Percentiles rank a stretch among this genome's conserved stretches.
Conservation (phyloP, 495 filamentous ascomycete species). For the Penicillium waksmanii region DNA sequence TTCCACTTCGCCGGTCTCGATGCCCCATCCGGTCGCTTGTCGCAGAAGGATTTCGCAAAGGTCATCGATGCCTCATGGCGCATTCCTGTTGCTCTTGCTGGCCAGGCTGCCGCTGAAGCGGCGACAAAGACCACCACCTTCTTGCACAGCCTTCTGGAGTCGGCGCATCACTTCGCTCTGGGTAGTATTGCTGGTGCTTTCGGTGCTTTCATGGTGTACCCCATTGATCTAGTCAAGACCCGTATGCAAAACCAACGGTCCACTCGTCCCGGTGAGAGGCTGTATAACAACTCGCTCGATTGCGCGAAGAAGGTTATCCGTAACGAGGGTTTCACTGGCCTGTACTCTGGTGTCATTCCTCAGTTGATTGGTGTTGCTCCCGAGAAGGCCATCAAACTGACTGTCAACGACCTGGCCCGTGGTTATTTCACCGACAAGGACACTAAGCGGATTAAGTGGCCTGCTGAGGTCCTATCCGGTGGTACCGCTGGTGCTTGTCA, state of each 20-base stretch:
- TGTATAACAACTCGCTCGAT: slow-evolving; percentile 97
- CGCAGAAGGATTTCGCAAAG: slow-evolving; percentile 84
- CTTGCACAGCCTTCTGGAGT: slow-evolving; percentile 69
- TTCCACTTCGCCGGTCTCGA: slow-evolving; percentile 98
- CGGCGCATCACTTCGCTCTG: slow-evolving; percentile 84
- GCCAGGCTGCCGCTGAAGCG: slow-evolving; percentile 45
- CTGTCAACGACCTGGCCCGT: slow-evolving; percentile 92
- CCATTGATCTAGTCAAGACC: slow-evolving; percentile 98
- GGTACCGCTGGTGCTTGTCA: slow-evolving; percentile 91
- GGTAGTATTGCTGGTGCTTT: slow-evolving; percentile 93
- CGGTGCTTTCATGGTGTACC: slow-evolving; percentile 98
- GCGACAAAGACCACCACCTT: slow-evolving; percentile 57
- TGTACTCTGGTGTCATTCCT: slow-evolving; percentile 93
- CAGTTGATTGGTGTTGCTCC: slow-evolving; percentile 96
- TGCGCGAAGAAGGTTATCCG: slow-evolving; percentile 89
- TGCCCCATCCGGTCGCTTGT: slow-evolving; percentile 81
- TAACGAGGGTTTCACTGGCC: slow-evolving; percentile 85
- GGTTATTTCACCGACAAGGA: slow-evolving; percentile 75
- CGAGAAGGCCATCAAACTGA: slow-evolving; percentile 98
- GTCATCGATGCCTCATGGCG: slow-evolving; percentile 94
- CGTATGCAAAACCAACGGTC: slow-evolving; percentile 96
- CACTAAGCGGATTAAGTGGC: slow-evolving; percentile 70
- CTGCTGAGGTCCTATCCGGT: slow-evolving; percentile 82
- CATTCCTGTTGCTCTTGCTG: slow-evolving; percentile 52
- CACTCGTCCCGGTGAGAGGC: slow-evolving; percentile 74